Conservation (phyloP, 2,329 filamentous ascomycete species). For the Leptodontidium sp. region DNA sequence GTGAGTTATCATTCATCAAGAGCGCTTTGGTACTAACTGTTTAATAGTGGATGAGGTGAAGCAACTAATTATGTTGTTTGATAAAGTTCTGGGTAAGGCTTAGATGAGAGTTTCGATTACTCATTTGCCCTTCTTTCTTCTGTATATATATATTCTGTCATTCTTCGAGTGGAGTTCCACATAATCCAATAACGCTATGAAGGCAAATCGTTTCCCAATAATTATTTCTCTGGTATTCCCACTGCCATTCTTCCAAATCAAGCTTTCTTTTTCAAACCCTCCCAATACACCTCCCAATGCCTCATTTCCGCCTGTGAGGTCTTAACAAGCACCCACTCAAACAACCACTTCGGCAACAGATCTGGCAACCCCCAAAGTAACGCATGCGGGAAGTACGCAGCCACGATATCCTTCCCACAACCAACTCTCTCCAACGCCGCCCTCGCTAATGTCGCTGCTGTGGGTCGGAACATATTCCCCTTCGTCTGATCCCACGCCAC, state of each 20-base stretch:
- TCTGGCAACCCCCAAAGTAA: neutral
- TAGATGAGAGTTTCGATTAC: neutral
- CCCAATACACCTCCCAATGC: neutral
- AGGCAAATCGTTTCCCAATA: neutral
- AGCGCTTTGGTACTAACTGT: neutral
- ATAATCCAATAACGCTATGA: too few species aligned
- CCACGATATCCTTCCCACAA: slow-evolving; percentile 15
- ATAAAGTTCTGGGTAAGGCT: slow-evolving; percentile 53
- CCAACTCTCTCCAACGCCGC: slow-evolving; percentile 11
- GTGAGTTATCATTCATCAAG: slow-evolving; percentile 51
- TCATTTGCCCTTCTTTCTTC: neutral
- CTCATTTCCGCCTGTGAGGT: slow-evolving; percentile 2
- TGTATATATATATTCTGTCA: too few species aligned
- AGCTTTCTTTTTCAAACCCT: slow-evolving; percentile 1
- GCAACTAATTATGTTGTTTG: slow-evolving; percentile 59
- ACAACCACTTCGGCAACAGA: slow-evolving; percentile 9
- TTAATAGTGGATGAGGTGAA: slow-evolving; percentile 62
- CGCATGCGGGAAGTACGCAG: slow-evolving; percentile 4
- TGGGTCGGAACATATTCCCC: slow-evolving; percentile 7
- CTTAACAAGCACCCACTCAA: neutral
- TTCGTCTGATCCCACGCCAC: slow-evolving; percentile 3
- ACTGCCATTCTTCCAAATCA: neutral
- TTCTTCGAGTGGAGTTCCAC: too few species aligned
- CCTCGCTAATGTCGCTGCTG: slow-evolving; percentile 7
- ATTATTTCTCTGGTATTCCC: too few species aligned